Evolutionary conservation across 2,329 filamentous ascomycete species (phyloP), one percentile per base, ranked within the genome.

Genomic region (Capronia epimyces): DNA sequence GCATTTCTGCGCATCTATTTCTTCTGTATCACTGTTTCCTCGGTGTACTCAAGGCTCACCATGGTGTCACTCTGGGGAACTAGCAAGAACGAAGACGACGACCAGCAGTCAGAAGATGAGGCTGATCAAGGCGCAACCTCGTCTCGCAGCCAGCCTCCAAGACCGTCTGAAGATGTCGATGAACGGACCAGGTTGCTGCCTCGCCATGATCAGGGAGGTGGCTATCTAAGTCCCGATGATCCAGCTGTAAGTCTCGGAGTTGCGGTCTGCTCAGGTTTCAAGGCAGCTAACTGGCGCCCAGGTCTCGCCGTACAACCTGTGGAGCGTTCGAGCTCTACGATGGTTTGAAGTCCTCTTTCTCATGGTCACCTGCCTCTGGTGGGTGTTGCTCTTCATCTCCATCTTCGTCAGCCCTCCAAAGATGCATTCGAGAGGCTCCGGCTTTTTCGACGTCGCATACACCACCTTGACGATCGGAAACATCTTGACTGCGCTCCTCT

Each of bases 261-360:
- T 39, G 27, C 8, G 25, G 10, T 25, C 22, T 34, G 4, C 39
- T 25, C 39, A 18, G 21, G 25, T 16, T 18, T 13, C 7, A 18
- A 15, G 15, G 20, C 18, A 5, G 42, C 27, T 44, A 32, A 48
- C n/a, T 18, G 18, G 20, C 31, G 13, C 16, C 9, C 41, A 75
- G 72, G 83, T 87, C 20, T 87, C 89, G 2, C 93, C 93, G 0
- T 96, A 96, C 72, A 98, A 98, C 63, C 80, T 97, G 31, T 95
- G 89, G 85, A 88, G 82, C 52, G 86, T 98, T 43, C 84, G 93
- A 15, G 80, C 86, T 41, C 75, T 93, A 48, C 82, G 89, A 65
- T 87, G 83, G 64, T 68, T 93, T 54, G 91, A 89, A 3, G 75
- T 95, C 49, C 62, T 88, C 31, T 87, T 96, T 64, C 75, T 91